Evolutionary conservation across 2,329 filamentous ascomycete genomes (phyloP), one percentile per base, ranked within the genome.

Genomic region (Pezizomycotina sp.): DNA sequence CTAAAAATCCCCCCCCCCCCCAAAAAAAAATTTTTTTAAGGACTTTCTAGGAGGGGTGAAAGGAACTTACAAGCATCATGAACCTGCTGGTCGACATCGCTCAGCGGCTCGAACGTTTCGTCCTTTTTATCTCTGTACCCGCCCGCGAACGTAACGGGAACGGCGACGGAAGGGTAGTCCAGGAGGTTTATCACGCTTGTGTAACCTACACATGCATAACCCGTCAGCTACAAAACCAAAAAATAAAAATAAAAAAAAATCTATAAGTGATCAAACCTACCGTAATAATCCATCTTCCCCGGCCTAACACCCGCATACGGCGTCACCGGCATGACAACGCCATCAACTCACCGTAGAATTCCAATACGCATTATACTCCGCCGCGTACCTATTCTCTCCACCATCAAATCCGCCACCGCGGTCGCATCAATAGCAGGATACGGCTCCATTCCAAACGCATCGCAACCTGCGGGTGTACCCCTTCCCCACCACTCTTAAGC

Each of bases 91-190:
- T 69, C 66, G 1, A 53, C 30, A 0, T 60, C 59, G 36, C 53
- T 60, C n/a, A 60, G 22, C 1, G 63, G 60, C 15, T 52, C 42
- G 44, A 60, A 62, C 0, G 47, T 50, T 3, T 46, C 21, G 23
- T 62, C 54, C 15, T 57, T 50, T 9, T 54, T 47, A 49, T 74
- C 70, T 4, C 70, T 32, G 0, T 34, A 50, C 48, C 65, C 64
- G 38, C 72, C 61, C 0, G 62, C 66, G 27, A 53, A 60, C 0
- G 67, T 71, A 1, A 73, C 65, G 0, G 70, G 70, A 12, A 74
- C 57, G 1, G 65, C 59, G 0, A 63, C 61, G 20, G 57, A 57
- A 1, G 62, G 66, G 38, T 73, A 73, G 48, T 74, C 68, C 12
- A 72, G 46, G 12, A 68, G 30, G 45, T 74, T 74, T 27, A 70